These are phyloP conservation scores for Orbilia javanica DNA, from an alignment of 2,329 filamentous ascomycete genomes.

Conservation along the genomic window DNA sequence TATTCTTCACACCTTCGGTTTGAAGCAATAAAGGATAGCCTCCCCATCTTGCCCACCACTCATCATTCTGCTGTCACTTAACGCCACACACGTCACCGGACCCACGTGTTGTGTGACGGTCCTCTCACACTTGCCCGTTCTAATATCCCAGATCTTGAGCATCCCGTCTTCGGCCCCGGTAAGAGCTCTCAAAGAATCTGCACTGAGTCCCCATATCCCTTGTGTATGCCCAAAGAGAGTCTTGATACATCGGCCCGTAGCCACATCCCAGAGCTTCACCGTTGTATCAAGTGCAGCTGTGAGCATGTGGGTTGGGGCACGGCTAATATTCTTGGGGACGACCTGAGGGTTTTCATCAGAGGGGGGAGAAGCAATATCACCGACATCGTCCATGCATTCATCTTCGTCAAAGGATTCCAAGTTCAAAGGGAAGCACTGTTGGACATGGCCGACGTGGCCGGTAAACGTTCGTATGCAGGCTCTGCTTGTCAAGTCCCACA, in stretches of 20 bases:
- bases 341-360: slow-evolving; percentile 57
- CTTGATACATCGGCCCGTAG: slow-evolving; percentile 82
- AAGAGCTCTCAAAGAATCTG: slow-evolving; percentile 87
- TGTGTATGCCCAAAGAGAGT: slow-evolving; percentile 98
- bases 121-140: slow-evolving; percentile 89
- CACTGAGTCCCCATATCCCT: slow-evolving; percentile 92
- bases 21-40: slow-evolving; percentile 85
- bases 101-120: slow-evolving; percentile 92
- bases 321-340: slow-evolving; percentile 68
- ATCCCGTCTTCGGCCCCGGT: slow-evolving; percentile 92
- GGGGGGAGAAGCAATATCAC: slow-evolving; percentile 74
- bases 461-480: slow-evolving; percentile 81
- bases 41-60: slow-evolving; percentile 95
- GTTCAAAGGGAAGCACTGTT: slow-evolving; percentile 73
- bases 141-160: slow-evolving; percentile 95
- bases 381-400: slow-evolving; percentile 70
- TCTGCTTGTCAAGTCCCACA: slow-evolving; percentile 92
- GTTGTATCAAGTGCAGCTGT: slow-evolving; percentile 92
- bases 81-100: slow-evolving; percentile 90
- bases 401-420: slow-evolving; percentile 64
- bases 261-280: slow-evolving; percentile 91
- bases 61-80: slow-evolving; percentile 89
- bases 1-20: slow-evolving; percentile 62
- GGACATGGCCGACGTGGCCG: slow-evolving; percentile 94
- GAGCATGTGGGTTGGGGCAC: slow-evolving; percentile 87